Evolutionary conservation across 805 yeast genomes (phyloP), one percentile per base, ranked within the genome.

Genomic region (Yarrowia phangngaensis): DNA sequence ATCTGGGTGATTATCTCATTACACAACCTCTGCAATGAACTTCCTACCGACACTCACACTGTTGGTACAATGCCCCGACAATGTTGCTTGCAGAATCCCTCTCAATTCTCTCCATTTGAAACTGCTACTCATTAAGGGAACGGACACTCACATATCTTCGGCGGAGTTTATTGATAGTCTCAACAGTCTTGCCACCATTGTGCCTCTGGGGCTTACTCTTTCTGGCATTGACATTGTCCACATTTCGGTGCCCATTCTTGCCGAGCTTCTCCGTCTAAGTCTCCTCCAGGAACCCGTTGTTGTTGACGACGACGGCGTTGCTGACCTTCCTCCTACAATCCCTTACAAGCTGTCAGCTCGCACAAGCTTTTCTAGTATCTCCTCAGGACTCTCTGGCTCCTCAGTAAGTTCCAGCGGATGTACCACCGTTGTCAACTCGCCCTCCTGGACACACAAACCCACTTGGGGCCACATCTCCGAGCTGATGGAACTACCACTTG

Each of bases 21-120:
- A 22, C 24, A 8, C 7, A 7, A 7, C 9, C 24, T 9, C 24
- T 22, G 9, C 26, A 26, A 29, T 41, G 38, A 12, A 29, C 13
- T 41, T 29, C 28, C 36, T 30, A 14, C 48, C 48, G 6, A 38
- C 45, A 3, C 45, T 38, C 7, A 19, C 20, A 9, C 45, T 38
- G 31, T 32, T 38, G 45, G 32, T 24, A n/a, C 45, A 27, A 20
- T 38, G 45, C 45, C 45, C 45, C 9, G 45, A 38, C 45, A 38
- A 38, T 16, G 24, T 38, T 31, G 45, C n/a, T 13, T 26, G 45
- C 14, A 27, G 19, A 28, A 31, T 38, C 13, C 45, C 45, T 3
- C 31, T 38, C 24, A 16, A 28, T 8, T 23, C 45, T 24, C 19
- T 27, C 32, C 15, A 19, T 12, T 17, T 38, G 17, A 22, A 32